Percentiles rank a stretch among this genome's conserved stretches.
Conservation (phyloP, 2,329 filamentous ascomycete species). For the Diaporthe eres region DNA sequence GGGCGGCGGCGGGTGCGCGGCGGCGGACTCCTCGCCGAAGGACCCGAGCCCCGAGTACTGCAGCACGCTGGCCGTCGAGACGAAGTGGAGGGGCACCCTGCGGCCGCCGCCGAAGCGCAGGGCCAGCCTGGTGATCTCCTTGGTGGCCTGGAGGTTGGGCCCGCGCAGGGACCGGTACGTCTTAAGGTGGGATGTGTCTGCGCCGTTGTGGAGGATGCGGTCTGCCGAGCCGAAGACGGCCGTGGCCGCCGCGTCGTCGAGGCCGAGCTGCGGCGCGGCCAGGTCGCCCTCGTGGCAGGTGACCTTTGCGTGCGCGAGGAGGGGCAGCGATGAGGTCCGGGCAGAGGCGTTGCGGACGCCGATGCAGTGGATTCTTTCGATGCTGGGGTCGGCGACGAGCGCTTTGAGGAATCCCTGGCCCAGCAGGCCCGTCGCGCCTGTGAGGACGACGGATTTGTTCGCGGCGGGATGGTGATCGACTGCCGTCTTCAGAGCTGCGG, state of each 20-base stretch:
- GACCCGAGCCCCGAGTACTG: neutral
- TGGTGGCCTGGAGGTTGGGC: constrained; percentile 54
- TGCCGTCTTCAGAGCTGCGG: constrained; percentile 40
- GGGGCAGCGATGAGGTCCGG: neutral
- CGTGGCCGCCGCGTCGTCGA: constrained; percentile 36
- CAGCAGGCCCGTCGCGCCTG: constrained; percentile 58
- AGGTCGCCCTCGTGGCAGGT: constrained; percentile 46
- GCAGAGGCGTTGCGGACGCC: constrained; percentile 50
- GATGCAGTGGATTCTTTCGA: constrained; percentile 59
- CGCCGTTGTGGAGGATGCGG: constrained; percentile 67
- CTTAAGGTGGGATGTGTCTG: constrained; percentile 55
- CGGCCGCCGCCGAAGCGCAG: constrained; percentile 29
- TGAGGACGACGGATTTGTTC: constrained; percentile 47
- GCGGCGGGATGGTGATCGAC: no score
- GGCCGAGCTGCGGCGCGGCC: constrained; percentile 42
- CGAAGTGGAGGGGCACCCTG: constrained; percentile 49
- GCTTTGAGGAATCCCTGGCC: constrained; percentile 53
- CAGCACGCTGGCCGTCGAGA: constrained; percentile 36
- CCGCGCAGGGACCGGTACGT: constrained; percentile 52
- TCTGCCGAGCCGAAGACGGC: constrained; percentile 43
- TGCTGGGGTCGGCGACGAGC: constrained; percentile 50
- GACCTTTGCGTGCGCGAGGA: constrained; percentile 3
- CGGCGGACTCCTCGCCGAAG: neutral
- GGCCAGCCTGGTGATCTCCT: constrained; percentile 51
- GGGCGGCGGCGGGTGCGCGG: neutral